Percentiles rank a stretch among this genome's conserved stretches.
Conservation (phyloP, 176 grass and related monocot species). For the bread wheat (Triticum aestivum) region IWGSC_CS_RefSeq_v2.1 NC_057808.1:129886709-129887208, state of each 20-base stretch:
- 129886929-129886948: not conserved
- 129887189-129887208: slow-evolving; percentile 79
- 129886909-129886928: slow-evolving; percentile 14
- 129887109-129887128: slow-evolving; percentile 50
- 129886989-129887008: not conserved
- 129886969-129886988: slow-evolving; percentile 22
- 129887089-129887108: not conserved
- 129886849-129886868: slow-evolving; percentile 64
- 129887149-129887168: slow-evolving; percentile 87
- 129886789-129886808: slow-evolving; percentile 42
- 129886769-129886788: slow-evolving; percentile 73
- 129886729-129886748: slow-evolving; percentile 73
- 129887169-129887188: slow-evolving; percentile 81
- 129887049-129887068: not conserved
- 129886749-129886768: slow-evolving; percentile 79
- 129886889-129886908: not conserved
- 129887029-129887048: not conserved
- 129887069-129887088: not conserved
- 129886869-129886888: slow-evolving; percentile 12
- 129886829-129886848: slow-evolving; percentile 97
- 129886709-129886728: slow-evolving; percentile 9
- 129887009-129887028: not conserved
- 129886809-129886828: slow-evolving; percentile 51
- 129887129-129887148: slow-evolving; percentile 58
- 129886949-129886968: not conserved